Evolutionary conservation across 148 eudicot genomes (phyloP).

Genomic region (Talinum fruticosum): DNA sequence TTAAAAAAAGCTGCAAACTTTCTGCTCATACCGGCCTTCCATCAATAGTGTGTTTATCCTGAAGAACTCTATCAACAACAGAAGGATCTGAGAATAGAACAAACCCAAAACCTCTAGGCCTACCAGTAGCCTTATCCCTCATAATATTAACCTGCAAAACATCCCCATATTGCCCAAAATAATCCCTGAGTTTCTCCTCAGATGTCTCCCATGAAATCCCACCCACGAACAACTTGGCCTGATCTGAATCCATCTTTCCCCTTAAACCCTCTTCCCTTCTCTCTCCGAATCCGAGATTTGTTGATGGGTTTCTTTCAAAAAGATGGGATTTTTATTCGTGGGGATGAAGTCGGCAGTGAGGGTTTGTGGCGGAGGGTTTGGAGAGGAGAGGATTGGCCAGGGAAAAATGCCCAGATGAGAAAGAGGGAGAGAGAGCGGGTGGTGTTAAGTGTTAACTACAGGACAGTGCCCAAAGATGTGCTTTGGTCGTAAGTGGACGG

Average conservation of each 20-base stretch:
- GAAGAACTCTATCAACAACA: conserved; percentile 70
- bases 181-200: conserved; percentile 70
- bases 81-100: conserved; percentile 82
- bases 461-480: not conserved
- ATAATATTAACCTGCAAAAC: conserved; percentile 68
- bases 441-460: not conserved
- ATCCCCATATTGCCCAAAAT: conserved; percentile 73
- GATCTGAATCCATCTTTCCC: conserved; percentile 73
- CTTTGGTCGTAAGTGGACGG: not conserved
- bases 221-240: conserved; percentile 85
- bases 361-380: conserved; percentile 28
- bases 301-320: conserved; percentile 18
- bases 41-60: conserved; percentile 71
- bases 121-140: conserved; percentile 68
- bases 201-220: conserved; percentile 93
- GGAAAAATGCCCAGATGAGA: not conserved
- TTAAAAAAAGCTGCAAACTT: too few relatives aligned
- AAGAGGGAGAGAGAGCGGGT: not conserved
- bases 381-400: conserved; percentile 14
- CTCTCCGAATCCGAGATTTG: too few relatives aligned
- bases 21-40: conserved; percentile 73
- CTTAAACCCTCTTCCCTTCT: too few relatives aligned
- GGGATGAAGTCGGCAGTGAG: not conserved
- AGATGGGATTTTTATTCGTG: conserved; percentile 15
- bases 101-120: conserved; percentile 89